phyloP scores from a whole-genome alignment of 345 rosid genomes.

The Tarenaya hassleriana region DNA sequence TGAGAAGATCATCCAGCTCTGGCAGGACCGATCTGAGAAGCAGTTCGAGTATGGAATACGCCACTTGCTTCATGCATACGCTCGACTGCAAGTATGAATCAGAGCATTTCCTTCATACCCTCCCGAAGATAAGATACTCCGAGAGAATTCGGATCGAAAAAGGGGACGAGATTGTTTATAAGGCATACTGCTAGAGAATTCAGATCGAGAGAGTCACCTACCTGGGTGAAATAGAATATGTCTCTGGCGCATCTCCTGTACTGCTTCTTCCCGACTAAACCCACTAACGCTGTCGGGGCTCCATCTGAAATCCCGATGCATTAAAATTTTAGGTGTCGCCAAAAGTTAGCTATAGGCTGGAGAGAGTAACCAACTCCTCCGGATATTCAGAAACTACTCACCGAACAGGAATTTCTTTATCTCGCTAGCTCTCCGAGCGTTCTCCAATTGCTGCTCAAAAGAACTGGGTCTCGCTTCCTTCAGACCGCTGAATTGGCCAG shows the following conservation, averaged over 20 bases:
- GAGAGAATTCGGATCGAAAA: too few relatives aligned
- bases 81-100: slow-evolving; percentile 74
- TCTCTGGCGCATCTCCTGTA: slow-evolving; percentile 92
- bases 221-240: slow-evolving; percentile 95
- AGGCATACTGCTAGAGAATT: too few relatives aligned
- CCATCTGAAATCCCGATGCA: slow-evolving; percentile 81
- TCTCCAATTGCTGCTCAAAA: slow-evolving; percentile 80
- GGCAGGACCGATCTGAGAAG: slow-evolving; percentile 75
- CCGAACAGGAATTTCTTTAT: slow-evolving; percentile 79
- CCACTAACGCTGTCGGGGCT: slow-evolving; percentile 79
- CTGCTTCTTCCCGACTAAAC: slow-evolving; percentile 85
- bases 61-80: slow-evolving; percentile 85
- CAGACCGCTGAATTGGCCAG: slow-evolving; percentile 47
- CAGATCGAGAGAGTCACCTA: slow-evolving; percentile 19
- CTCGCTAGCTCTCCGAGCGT: slow-evolving; percentile 79
- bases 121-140: too few relatives aligned
- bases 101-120: too few relatives aligned
- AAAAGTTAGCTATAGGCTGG: too few relatives aligned
- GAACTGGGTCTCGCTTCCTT: slow-evolving; percentile 48
- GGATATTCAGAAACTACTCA: slow-evolving; percentile 31
- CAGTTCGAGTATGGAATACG: slow-evolving; percentile 64
- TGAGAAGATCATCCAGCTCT: slow-evolving; percentile 64
- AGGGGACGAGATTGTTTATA: too few relatives aligned
- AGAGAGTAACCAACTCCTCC: too few relatives aligned
- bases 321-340: too few relatives aligned